Base-by-base conservation (phyloP, 2,329 filamentous ascomycete species). In the Neocatenulostroma microsporum region DNA sequence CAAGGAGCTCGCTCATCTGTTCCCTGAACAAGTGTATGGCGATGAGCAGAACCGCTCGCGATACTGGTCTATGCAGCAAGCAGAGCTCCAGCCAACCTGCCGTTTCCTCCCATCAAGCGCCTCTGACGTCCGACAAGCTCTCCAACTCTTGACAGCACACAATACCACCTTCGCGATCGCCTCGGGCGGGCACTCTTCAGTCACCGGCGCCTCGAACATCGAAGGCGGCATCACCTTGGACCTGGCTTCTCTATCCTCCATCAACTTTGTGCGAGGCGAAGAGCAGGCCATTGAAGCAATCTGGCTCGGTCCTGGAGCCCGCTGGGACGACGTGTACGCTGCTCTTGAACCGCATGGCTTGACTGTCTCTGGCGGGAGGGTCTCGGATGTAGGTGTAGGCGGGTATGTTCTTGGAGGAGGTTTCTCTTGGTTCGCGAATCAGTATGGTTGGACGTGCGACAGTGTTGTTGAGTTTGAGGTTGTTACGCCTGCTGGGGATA, bases 381-480 rank as follows among this genome's bases (percentile, higher is more conserved):
- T 61, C 11, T 53, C 62, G 1, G 49, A 58, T 11, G 63, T 69
- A 6, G 67, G 67, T 11, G 66, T 71, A 2, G 57, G 62, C 4
- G 69, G 69, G 2, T 55, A 69, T 18, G 46, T 64, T 3, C 60
- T 70, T 1, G 67, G 67, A 7, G 53, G 53, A 17, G 72, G 72
- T 5, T 64, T 72, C 19, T 69, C 67, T 1, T 73, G 62, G 54
- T 67, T 70, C 45, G 60, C 64, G 1, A 61, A 62, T 0, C 51
- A 54, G 2, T 51, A 62, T 41, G 74, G 74, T 12, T 74, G 68
- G 58, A 68, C 63, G 14, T 66, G 64, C 36, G 71, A 54, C 21
- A 44, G 29, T 19, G 44, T 48, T 4, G 8, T 44, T 5, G 46
- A 50, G 19, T 44, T 47, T 17, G 44, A 51, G 30, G 39, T 56